phyloP scores from a whole-genome alignment of 257 asterid species.

The Linderniella brevidens region DNA sequence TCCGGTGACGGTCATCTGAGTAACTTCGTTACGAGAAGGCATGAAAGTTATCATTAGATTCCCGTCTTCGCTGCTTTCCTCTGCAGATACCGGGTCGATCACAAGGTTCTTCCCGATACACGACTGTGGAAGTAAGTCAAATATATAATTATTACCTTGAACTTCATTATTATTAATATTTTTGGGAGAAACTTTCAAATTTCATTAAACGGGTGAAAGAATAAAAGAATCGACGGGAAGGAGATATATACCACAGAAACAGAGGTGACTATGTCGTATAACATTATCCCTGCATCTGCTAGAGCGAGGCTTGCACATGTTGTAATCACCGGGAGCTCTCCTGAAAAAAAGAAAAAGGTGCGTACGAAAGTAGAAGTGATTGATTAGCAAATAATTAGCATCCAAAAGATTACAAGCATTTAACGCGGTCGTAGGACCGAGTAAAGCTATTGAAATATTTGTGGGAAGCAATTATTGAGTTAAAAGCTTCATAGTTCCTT shows the following conservation, averaged over 20 bases:
- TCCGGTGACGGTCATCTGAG: conserved; percentile 76
- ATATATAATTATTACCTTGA: neutral
- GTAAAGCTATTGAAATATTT: too few relatives aligned
- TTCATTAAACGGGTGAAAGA: too few relatives aligned
- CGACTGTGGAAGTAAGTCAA: conserved; percentile 26
- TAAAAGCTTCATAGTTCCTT: too few relatives aligned
- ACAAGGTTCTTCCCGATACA: conserved; percentile 62
- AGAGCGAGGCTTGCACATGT: conserved; percentile 95
- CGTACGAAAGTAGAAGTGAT: too few relatives aligned
- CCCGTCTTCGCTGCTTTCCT: conserved; percentile 72
- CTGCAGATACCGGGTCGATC: conserved; percentile 74
- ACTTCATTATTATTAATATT: neutral
- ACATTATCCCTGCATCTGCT: conserved; percentile 95
- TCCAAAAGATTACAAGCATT: too few relatives aligned
- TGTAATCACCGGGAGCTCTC: conserved; percentile 86
- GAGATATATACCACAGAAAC: conserved; percentile 74
- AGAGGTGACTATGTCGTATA: conserved; percentile 76
- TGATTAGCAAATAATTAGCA: too few relatives aligned
- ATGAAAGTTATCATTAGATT: conserved; percentile 62
- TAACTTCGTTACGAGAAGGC: conserved; percentile 84
- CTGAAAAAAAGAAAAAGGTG: too few relatives aligned
- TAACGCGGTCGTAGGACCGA: too few relatives aligned
- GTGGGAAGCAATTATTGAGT: too few relatives aligned
- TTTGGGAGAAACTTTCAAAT: neutral
- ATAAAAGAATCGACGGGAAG: conserved; percentile 1